phyloP scores from a whole-genome alignment of 768 basidiomycete species.

The Nevesoporus exiguus region DNA sequence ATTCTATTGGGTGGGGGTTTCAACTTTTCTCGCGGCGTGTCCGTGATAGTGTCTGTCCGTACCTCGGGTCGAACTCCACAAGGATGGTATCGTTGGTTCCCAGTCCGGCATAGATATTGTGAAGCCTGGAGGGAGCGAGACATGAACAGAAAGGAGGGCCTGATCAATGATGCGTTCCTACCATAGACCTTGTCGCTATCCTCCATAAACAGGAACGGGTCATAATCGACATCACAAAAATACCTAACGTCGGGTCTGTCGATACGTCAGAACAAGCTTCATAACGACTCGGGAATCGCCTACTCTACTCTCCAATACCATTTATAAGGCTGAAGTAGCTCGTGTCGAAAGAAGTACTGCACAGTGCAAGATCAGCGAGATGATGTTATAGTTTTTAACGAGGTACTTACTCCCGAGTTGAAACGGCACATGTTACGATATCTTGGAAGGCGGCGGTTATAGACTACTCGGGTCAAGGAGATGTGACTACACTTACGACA shows the following conservation, averaged over 20 bases:
- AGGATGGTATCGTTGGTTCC: conserved; percentile 56
- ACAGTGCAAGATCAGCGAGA: conserved; percentile 7
- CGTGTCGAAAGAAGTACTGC: conserved; percentile 56
- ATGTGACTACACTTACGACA: conserved; percentile 34
- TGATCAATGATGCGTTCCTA: conserved; percentile 1
- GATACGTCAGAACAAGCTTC: background rate
- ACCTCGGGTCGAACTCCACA: conserved; percentile 62
- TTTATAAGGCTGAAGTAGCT: conserved; percentile 48
- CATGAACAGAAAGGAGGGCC: background rate
- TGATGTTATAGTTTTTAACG: background rate
- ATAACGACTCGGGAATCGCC: conserved; percentile 12
- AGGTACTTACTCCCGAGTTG: conserved; percentile 56
- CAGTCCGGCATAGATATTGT: conserved; percentile 65
- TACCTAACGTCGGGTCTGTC: conserved; percentile 48
- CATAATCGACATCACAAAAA: conserved; percentile 49
- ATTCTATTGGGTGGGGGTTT: conserved; percentile 44
- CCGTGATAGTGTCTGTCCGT: conserved; percentile 26
- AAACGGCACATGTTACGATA: conserved; percentile 81
- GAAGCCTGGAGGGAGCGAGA: conserved; percentile 39
- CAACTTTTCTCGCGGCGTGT: conserved; percentile 36
- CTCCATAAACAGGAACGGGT: conserved; percentile 57
- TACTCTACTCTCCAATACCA: conserved; percentile 66
- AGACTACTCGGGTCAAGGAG: too few species aligned
- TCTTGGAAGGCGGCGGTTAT: conserved; percentile 18
- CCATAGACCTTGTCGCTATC: conserved; percentile 53